These are phyloP conservation scores for Coemansia sp. DNA, from an alignment of 371 early-diverging fungal species.

Conservation along the genomic window DNA sequence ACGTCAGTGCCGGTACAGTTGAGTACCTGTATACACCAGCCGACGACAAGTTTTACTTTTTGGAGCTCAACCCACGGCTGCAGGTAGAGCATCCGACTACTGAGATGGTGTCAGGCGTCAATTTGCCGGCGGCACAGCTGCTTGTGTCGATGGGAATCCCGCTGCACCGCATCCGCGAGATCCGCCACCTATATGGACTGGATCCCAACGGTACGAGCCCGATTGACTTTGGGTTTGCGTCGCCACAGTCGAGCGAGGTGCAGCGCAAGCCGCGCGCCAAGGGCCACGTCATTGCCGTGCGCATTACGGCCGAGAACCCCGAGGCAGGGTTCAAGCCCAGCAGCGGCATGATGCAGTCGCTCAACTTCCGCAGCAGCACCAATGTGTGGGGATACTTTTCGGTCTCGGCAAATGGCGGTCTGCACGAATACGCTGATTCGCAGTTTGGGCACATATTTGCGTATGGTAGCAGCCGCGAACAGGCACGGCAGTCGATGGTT, in stretches of 20 bases:
- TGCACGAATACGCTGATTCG: constrained; percentile 98
- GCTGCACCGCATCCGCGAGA: constrained; percentile 89
- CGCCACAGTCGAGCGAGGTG: constrained; percentile 70
- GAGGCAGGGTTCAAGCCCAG: constrained; percentile 98
- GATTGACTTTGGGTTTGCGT: constrained; percentile 90
- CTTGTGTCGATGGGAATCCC: constrained; percentile 98
- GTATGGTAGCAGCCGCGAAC: constrained; percentile 92
- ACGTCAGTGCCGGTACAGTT: constrained; percentile 96
- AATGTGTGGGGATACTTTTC: constrained; percentile 99
- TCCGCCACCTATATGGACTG: constrained; percentile 90
- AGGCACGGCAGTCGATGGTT: constrained; percentile 93
- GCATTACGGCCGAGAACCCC: constrained; percentile 99
- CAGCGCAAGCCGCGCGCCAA: constrained; percentile 90
- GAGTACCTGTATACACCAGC: constrained; percentile 94
- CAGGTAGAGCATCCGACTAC: constrained; percentile 99
- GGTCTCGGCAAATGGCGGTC: constrained; percentile 88
- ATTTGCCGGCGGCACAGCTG: constrained; percentile 96
- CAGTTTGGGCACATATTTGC: constrained; percentile 99
- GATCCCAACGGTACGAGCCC: constrained; percentile 74
- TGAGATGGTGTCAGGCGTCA: constrained; percentile 97
- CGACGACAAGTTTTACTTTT: constrained; percentile 88
- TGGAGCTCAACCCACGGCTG: constrained; percentile 97
- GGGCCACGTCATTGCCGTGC: constrained; percentile 97
- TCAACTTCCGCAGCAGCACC: constrained; percentile 90
- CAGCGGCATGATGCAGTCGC: constrained; percentile 91